Evolutionary conservation across 108 stramenopile species (phyloP), one percentile per base, ranked within the genome.

Genomic region (Fistulifera solaris): DNA sequence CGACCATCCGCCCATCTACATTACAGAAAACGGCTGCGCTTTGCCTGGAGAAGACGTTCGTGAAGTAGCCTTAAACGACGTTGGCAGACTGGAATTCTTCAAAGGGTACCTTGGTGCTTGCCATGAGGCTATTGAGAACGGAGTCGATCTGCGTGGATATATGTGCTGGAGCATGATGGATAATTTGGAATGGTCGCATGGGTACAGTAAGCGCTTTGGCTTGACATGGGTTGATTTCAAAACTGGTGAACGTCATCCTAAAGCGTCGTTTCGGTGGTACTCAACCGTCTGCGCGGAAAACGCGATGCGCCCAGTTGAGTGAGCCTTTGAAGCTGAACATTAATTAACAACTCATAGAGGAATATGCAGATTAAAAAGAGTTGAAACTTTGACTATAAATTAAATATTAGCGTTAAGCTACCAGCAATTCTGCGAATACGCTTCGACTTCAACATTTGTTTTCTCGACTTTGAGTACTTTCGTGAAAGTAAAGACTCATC

Each of bases 101-200:
- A 80, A 81, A 51, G 72, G 62, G 0, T 78, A 84, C 55, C 50
- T 88, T 35, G 55, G 71, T 35, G 86, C 81, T 19, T 83, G 80
- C 60, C 65, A 60, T 25, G 62, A 85, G 46, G 86, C 90, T 6
- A 77, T 86, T 18, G 57, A 66, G 19, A 43, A 70, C n/a, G 94
- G 93, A 35, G 91, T 85, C 13, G 61, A 81, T 28, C 65, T 97
- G 26, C 52, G 59, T 19, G 96, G 92, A 19, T 97, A 94, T 62
- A 95, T 87, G 73, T 91, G 89, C 25, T 97, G 96, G 96, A 75
- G 75, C 49, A 65, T 97, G 27, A 76, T 97, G 78, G 90, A 94
- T 60, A 96, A 95, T 43, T 95, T 94, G 59, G 96, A 95, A 48
- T 96, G 96, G 96, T 68, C 85, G 50, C 91, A 72, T 59, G 96